Evolutionary conservation across 1,139 yeast species (phyloP).

Genomic region (Zygosaccharomyces sapae): DNA sequence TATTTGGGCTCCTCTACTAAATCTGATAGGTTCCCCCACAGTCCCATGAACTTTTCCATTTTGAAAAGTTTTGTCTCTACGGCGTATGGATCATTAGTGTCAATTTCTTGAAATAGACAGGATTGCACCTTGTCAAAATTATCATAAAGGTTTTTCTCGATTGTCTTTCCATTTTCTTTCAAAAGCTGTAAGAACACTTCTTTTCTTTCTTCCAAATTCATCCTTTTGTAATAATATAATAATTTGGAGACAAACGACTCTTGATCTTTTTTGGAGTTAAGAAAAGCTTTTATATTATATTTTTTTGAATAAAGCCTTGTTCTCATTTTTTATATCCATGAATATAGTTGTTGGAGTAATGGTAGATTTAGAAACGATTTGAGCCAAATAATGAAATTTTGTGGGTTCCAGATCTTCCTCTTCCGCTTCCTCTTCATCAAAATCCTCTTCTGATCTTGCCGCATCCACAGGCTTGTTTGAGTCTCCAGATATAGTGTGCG

Average conservation of each 20-base stretch:
- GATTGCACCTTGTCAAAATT: neutral
- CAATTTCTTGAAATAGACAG: conserved; percentile 1
- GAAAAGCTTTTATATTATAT: conserved; percentile 23
- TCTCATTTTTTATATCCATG: conserved; percentile 27
- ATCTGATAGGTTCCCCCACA: conserved; percentile 12
- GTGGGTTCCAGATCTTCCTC: conserved; percentile 28
- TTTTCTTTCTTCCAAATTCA: conserved; percentile 19
- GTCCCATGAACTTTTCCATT: conserved; percentile 19
- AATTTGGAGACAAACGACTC: conserved; percentile 26
- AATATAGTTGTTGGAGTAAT: conserved; percentile 25
- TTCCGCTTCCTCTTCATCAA: conserved; percentile 8
- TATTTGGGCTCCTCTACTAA: conserved; percentile 24
- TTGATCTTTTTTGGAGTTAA: conserved; percentile 24
- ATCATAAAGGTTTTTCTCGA: conserved; percentile 6
- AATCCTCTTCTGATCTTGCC: conserved; percentile 5
- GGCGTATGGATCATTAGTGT: conserved; percentile 14
- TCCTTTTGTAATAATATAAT: conserved; percentile 30
- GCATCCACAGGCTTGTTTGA: conserved; percentile 1
- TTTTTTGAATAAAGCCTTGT: conserved; percentile 26
- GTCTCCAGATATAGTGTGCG: conserved; percentile 6
- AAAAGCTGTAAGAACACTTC: conserved; percentile 17
- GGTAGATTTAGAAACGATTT: conserved; percentile 28
- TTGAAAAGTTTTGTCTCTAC: conserved; percentile 23
- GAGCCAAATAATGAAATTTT: conserved; percentile 33
- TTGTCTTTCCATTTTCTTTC: conserved; percentile 6